Evolutionary conservation across 2,329 filamentous ascomycete species (phyloP).

Genomic region (Onygenales sp.): DNA sequence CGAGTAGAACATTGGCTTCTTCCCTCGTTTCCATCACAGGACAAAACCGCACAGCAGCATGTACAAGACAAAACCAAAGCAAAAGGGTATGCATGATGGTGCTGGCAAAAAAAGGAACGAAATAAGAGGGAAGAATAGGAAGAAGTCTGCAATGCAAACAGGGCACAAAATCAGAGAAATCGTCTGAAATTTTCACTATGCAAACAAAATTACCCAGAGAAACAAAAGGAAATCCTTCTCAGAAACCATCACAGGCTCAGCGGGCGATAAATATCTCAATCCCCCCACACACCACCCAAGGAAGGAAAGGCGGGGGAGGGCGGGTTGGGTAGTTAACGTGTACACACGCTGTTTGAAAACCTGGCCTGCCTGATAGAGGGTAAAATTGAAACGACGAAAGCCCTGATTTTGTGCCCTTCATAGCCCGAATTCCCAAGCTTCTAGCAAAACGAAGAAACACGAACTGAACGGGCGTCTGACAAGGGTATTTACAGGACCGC

Average conservation of each 20-base stretch:
- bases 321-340: not conserved
- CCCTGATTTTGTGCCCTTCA: not conserved
- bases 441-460: not conserved
- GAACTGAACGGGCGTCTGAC: not conserved
- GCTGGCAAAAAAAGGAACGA: not conserved
- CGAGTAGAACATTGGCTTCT: too few species aligned
- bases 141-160: not conserved
- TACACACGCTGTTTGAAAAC: not conserved
- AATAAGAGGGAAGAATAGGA: not conserved
- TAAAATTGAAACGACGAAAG: not conserved
- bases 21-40: too few species aligned
- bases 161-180: not conserved
- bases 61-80: not conserved
- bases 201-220: not conserved
- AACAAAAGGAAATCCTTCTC: not conserved
- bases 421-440: not conserved
- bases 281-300: not conserved
- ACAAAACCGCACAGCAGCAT: not conserved
- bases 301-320: not conserved
- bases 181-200: not conserved
- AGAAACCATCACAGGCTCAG: not conserved
- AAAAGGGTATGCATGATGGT: not conserved
- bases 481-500: conserved; percentile 1
- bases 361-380: not conserved
- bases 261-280: not conserved